Conservation (phyloP, 495 filamentous ascomycete genomes). For the Aspergillus panamensis region DNA sequence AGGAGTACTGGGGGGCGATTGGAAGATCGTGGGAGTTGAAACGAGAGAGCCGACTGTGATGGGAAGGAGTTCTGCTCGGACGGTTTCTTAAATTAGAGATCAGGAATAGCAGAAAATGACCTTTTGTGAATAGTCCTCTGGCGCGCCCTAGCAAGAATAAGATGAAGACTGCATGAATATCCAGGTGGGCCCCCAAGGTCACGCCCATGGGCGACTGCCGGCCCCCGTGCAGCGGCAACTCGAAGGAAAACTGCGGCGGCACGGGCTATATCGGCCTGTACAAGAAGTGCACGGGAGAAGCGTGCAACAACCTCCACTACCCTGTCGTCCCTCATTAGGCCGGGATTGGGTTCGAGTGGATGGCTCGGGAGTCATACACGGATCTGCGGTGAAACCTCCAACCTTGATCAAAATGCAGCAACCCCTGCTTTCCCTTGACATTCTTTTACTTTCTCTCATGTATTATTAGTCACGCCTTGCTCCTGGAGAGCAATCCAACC, state of each 20-base stretch:
- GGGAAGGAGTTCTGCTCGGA: no score
- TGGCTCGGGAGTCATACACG: no score
- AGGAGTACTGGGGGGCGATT: conserved; percentile 47
- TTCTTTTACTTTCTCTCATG: no score
- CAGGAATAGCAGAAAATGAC: no score
- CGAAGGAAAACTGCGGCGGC: conserved; percentile 13
- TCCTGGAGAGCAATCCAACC: no score
- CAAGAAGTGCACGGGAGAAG: neutral
- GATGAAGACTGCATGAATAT: neutral
- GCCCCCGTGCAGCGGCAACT: neutral
- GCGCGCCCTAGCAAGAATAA: no score
- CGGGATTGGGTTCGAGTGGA: neutral
- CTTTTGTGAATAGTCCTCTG: no score
- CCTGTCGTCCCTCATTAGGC: conserved; percentile 1
- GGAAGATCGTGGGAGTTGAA: neutral
- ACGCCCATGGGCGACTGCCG: conserved; percentile 10
- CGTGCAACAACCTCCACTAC: conserved; percentile 2
- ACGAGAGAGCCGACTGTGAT: neutral
- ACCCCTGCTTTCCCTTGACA: no score
- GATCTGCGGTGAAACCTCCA: no score
- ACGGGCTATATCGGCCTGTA: conserved; percentile 9
- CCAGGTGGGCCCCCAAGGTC: neutral
- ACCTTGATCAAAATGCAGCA: no score
- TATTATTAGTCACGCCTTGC: no score
- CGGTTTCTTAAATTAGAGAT: no score